Conservation (phyloP, 306 rosid genomes). For the Arachis stenosperma region DNA sequence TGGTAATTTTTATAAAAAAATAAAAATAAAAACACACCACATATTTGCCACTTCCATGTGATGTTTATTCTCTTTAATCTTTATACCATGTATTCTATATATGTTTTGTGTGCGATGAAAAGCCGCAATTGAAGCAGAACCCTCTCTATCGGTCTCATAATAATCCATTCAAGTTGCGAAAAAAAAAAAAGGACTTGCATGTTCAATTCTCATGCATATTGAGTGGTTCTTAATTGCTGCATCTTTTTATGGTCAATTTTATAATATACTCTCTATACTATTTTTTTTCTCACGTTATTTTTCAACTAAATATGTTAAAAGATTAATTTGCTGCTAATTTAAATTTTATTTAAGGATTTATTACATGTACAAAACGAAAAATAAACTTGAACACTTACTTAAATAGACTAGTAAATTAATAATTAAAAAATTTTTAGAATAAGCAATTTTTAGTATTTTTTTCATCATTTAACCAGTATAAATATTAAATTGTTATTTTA, state of each 20-base stretch:
- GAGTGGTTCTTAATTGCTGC: constrained; percentile 14
- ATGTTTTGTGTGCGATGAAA: neutral
- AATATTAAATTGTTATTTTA: too few species aligned
- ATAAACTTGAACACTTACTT: too few species aligned
- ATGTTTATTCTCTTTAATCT: neutral
- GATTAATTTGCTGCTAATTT: too few species aligned
- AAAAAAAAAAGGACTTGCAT: neutral
- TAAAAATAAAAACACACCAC: constrained; percentile 12
- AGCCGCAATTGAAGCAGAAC: constrained; percentile 28
- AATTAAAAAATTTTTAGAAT: too few species aligned
- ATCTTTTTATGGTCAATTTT: constrained; percentile 8
- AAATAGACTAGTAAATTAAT: too few species aligned
- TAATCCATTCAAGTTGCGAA: constrained; percentile 3
- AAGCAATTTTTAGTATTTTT: too few species aligned
- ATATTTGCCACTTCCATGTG: constrained; percentile 29
- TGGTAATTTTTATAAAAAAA: constrained; percentile 12
- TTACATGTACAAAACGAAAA: too few species aligned
- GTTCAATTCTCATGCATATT: neutral
- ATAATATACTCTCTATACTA: neutral
- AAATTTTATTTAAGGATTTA: too few species aligned
- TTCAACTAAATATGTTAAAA: too few species aligned
- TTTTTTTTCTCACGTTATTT: too few species aligned
- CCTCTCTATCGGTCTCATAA: constrained; percentile 25
- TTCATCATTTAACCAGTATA: too few species aligned
- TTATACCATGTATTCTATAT: neutral